Percentiles rank a stretch among this genome's conserved stretches.
Conservation (phyloP, 179 eudicot species). For the Vitellaria paradoxa region DNA sequence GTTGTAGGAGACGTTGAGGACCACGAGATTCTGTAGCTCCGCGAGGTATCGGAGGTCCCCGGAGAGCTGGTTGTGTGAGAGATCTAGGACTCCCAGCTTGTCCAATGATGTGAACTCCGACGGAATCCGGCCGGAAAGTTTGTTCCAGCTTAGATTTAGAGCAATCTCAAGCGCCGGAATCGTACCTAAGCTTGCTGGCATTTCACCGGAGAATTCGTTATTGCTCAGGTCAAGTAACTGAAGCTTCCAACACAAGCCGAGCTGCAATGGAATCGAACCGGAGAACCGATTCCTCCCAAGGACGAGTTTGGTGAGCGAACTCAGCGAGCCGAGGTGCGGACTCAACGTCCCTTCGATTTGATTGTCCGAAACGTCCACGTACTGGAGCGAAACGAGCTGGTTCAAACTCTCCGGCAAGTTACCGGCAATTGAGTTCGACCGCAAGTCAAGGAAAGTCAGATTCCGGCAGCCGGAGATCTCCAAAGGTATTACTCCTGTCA, state of each 20-base stretch:
- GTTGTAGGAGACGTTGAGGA: constrained; percentile 77
- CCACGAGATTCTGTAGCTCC: constrained; percentile 73
- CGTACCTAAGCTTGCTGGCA: constrained; percentile 76
- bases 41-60: constrained; percentile 55
- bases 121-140: constrained; percentile 67
- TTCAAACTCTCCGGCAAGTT: constrained; percentile 49
- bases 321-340: constrained; percentile 29
- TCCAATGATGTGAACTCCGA: constrained; percentile 52
- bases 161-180: constrained; percentile 82
- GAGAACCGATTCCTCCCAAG: constrained; percentile 35
- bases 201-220: constrained; percentile 70
- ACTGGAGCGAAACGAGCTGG: constrained; percentile 33
- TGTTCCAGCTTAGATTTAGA: constrained; percentile 75
- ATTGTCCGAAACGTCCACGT: constrained; percentile 47
- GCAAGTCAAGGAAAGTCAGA: constrained; percentile 73
- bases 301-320: constrained; percentile 43
- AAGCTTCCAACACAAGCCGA: constrained; percentile 35
- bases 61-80: constrained; percentile 72
- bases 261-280: constrained; percentile 42
- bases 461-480: constrained; percentile 69
- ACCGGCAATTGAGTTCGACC: constrained; percentile 66
- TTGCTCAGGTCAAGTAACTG: constrained; percentile 55
- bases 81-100: constrained; percentile 65
- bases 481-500: constrained; percentile 56
- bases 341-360: constrained; percentile 24